phyloP scores from a whole-genome alignment of 2,329 filamentous ascomycete species.

The Albophoma yamanashiensis region DNA sequence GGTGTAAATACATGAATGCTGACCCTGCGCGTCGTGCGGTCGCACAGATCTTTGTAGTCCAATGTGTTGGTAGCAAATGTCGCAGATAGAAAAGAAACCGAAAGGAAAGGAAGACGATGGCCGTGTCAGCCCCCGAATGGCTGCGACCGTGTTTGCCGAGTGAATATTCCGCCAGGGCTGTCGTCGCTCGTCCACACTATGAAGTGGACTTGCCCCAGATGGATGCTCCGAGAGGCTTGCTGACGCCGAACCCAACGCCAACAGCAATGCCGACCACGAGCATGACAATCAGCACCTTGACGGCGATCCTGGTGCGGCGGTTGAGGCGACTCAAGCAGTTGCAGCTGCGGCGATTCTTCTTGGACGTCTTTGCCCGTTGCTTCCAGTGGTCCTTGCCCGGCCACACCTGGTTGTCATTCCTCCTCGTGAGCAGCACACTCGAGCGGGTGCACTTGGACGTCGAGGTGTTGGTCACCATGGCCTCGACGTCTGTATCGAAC shows the following conservation, averaged over 20 bases:
- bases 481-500: slow-evolving; percentile 49
- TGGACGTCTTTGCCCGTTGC: slow-evolving; percentile 45
- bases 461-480: slow-evolving; percentile 30
- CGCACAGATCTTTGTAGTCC: neutral
- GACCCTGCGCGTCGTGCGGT: neutral
- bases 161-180: neutral
- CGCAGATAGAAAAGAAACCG: neutral
- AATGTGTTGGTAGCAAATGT: neutral
- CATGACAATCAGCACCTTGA: slow-evolving; percentile 42
- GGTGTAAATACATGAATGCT: neutral
- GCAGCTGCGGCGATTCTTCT: slow-evolving; percentile 43
- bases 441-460: slow-evolving; percentile 18
- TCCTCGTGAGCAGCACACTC: slow-evolving; percentile 17
- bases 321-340: slow-evolving; percentile 42
- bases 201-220: slow-evolving; percentile 33
- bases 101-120: neutral
- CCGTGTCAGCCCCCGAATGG: neutral
- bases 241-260: slow-evolving; percentile 48
- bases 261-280: slow-evolving; percentile 43
- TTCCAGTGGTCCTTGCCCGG: slow-evolving; percentile 50
- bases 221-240: slow-evolving; percentile 47
- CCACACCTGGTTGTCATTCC: slow-evolving; percentile 46
- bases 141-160: neutral
- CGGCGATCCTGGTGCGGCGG: slow-evolving; percentile 41
- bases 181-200: neutral